A percentile compares a stretch with the other conserved stretches of the same genome.
Evolutionary conservation across 768 basidiomycete species (phyloP).

Genomic region (Royoungia palumana): DNA sequence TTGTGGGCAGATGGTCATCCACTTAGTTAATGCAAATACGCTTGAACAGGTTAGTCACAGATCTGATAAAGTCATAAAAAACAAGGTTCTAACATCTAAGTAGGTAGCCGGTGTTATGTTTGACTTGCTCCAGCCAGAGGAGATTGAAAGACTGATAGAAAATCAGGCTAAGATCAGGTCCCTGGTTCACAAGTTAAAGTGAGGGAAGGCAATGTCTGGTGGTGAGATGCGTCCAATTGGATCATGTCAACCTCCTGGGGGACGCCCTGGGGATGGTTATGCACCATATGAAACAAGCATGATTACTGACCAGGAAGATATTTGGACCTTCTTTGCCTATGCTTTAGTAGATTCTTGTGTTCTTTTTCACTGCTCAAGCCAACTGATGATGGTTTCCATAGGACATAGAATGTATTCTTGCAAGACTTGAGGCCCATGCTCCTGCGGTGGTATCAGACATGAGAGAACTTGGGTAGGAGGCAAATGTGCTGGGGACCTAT

Average conservation of each 20-base stretch:
- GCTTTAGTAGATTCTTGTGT: background rate
- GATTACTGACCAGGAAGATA: background rate
- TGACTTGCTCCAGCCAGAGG: background rate
- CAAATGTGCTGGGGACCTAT: background rate
- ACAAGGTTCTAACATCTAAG: too few relatives aligned
- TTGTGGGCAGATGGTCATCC: too few relatives aligned
- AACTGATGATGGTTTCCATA: background rate
- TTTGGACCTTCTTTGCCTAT: background rate
- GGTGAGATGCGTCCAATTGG: background rate
- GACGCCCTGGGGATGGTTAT: slow-evolving; percentile 2
- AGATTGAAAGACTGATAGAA: background rate
- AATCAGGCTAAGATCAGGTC: slow-evolving; percentile 7
- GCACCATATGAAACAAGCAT: background rate
- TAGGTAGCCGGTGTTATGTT: background rate
- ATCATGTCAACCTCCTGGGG: background rate
- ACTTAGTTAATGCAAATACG: too few relatives aligned
- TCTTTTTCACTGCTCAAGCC: too few relatives aligned
- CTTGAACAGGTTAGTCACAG: too few relatives aligned
- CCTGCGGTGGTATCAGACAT: background rate
- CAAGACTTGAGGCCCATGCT: background rate
- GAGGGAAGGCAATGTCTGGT: background rate
- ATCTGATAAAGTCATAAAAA: too few relatives aligned
- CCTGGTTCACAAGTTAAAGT: background rate
- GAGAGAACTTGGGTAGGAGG: background rate
- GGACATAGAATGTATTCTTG: slow-evolving; percentile 1